Conservation (phyloP, 805 yeast species). For the Cephaloascus albidus region DNA sequence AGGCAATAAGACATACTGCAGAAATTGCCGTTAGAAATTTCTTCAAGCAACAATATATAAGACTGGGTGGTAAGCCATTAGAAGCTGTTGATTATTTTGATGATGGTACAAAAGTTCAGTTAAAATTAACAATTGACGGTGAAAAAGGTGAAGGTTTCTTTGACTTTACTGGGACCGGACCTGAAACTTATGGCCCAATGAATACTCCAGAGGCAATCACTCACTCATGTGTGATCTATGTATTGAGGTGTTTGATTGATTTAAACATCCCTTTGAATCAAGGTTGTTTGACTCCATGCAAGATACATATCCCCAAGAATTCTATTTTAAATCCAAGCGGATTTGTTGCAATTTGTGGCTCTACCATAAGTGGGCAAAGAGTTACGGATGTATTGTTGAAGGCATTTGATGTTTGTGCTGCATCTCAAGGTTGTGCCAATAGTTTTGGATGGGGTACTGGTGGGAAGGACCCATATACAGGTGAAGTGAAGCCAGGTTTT, state of each 20-base stretch:
- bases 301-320: slow-evolving; percentile 8
- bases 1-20: neutral
- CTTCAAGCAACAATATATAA: neutral
- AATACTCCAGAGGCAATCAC: slow-evolving; percentile 17
- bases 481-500: slow-evolving; percentile 8
- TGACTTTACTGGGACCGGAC: slow-evolving; percentile 14
- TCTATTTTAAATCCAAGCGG: slow-evolving; percentile 12
- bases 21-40: slow-evolving; percentile 1
- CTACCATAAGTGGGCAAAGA: slow-evolving; percentile 14
- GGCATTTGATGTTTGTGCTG: slow-evolving; percentile 13
- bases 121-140: slow-evolving; percentile 7
- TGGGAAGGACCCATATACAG: slow-evolving; percentile 5
- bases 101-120: slow-evolving; percentile 11
- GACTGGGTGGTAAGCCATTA: slow-evolving; percentile 2
- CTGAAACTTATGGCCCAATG: slow-evolving; percentile 12
- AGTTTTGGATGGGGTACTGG: slow-evolving; percentile 7
- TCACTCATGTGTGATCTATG: slow-evolving; percentile 13
- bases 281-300: slow-evolving; percentile 14
- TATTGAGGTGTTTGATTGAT: slow-evolving; percentile 12
- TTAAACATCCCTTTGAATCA: slow-evolving; percentile 15
- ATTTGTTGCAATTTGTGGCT: slow-evolving; percentile 15
- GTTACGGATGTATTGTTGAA: slow-evolving; percentile 13
- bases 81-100: slow-evolving; percentile 12
- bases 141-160: slow-evolving; percentile 9
- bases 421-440: slow-evolving; percentile 10